Evolutionary conservation across 768 basidiomycete genomes (phyloP).

Genomic region (Hericium coralloides): DNA sequence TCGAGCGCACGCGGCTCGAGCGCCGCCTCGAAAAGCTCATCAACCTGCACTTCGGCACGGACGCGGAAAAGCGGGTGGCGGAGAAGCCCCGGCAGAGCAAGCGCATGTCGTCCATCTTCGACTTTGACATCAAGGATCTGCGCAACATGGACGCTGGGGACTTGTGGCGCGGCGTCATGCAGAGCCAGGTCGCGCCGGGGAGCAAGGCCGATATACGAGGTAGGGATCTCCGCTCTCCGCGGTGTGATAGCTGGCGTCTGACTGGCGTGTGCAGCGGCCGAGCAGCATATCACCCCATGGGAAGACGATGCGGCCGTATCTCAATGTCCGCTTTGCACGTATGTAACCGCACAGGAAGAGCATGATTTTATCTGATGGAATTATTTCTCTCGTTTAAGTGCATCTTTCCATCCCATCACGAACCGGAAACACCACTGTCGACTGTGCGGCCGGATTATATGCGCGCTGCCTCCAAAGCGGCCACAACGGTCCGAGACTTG

Average conservation of each 20-base stretch:
- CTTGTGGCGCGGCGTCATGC: constrained; percentile 58
- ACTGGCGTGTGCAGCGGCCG: constrained; percentile 41
- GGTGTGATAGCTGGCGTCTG: neutral
- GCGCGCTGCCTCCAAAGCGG: constrained; percentile 73
- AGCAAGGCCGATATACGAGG: constrained; percentile 63
- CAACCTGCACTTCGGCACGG: constrained; percentile 51
- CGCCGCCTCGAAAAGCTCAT: constrained; percentile 86
- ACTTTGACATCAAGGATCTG: constrained; percentile 50
- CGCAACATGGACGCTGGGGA: constrained; percentile 58
- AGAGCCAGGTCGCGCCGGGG: constrained; percentile 31
- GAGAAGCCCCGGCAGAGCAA: constrained; percentile 17
- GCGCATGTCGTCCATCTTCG: constrained; percentile 65
- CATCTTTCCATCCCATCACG: constrained; percentile 79
- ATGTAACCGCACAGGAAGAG: constrained; percentile 18
- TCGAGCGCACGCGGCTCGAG: constrained; percentile 79
- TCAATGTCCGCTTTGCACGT: constrained; percentile 84
- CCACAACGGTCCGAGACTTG: constrained; percentile 61
- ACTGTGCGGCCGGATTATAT: constrained; percentile 86
- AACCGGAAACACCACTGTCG: constrained; percentile 97
- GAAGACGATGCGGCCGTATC: constrained; percentile 70
- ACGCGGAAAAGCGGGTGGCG: constrained; percentile 9
- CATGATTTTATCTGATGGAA: neutral
- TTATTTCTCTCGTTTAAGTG: constrained; percentile 23
- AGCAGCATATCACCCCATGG: constrained; percentile 94
- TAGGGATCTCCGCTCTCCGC: constrained; percentile 21